Evolutionary conservation across 805 yeast genomes (phyloP), one percentile per base, ranked within the genome.

Genomic region (Tetrapisispora taiwanensis): DNA sequence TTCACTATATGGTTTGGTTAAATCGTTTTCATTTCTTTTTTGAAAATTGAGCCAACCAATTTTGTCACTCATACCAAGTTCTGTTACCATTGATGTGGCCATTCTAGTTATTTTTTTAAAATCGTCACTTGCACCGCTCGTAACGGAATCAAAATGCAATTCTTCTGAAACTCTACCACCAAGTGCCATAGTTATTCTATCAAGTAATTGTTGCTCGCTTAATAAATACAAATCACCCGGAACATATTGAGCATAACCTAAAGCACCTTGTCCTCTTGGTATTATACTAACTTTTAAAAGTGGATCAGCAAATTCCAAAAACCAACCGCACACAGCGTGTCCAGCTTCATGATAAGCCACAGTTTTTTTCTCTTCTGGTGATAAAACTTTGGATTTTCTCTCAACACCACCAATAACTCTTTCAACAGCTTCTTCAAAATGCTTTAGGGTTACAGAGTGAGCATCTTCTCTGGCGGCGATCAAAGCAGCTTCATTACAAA

Each of bases 321-420:
- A 86, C 97, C 96, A 89, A 19, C 96, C 97, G 66, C 95, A 84
- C 40, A 88, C 82, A 4, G 97, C 97, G 63, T 88, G 97, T 0
- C 97, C 97, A 1, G 97, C 97, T 67, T 88, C 97, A 64, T 88
- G 97, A 60, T 84, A 88, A 0, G 96, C 95, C 41, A 88, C 95
- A 28, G 84, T 76, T 52, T 71, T 77, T 70, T 86, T 84, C 63
- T 89, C 95, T 30, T 82, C 85, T 9, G 81, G 80, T 6, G 85
- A 78, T 42, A 88, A 70, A 8, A 89, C 79, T 60, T 81, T 77
- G 0, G 92, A 78, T 59, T 85, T 85, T 65, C 83, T 82, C 62
- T 88, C 96, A 38, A 89, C 68, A n/a, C 97, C 97, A 10, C 94
- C 95, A 67, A 88, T 80, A 39, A 88, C 95, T 58, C 96, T 78